phyloP scores from a whole-genome alignment of 2,329 filamentous ascomycete species.

The Cytospora piceae region DNA sequence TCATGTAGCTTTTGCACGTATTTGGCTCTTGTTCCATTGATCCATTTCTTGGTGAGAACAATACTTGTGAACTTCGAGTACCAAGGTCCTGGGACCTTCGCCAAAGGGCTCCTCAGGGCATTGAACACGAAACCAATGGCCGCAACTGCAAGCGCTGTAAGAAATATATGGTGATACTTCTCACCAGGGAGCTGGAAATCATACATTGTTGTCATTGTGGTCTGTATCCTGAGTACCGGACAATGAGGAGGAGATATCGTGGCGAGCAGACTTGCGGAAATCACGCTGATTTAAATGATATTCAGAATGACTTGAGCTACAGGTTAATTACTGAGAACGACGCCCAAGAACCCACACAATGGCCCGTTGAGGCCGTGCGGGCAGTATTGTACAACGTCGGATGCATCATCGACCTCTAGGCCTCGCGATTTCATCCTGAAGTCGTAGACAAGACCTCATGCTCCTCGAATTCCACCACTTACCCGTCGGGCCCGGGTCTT shows the following conservation, averaged over 20 bases:
- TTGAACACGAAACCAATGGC: slow-evolving; percentile 10
- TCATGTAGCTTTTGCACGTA: slow-evolving; percentile 36
- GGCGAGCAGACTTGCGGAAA: too few species aligned
- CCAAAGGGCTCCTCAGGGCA: slow-evolving; percentile 13
- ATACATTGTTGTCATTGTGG: slow-evolving; percentile 9
- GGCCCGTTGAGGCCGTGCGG: too few species aligned
- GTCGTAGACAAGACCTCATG: too few species aligned
- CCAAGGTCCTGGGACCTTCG: slow-evolving; percentile 35
- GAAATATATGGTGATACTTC: not conserved
- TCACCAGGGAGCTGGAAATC: not conserved
- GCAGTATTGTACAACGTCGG: too few species aligned
- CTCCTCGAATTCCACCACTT: too few species aligned
- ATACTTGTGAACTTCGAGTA: slow-evolving; percentile 34
- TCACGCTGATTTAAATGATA: too few species aligned
- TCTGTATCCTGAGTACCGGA: not conserved
- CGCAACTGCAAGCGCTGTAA: slow-evolving; percentile 10
- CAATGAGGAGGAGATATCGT: not conserved
- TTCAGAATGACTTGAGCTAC: too few species aligned
- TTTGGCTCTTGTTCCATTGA: slow-evolving; percentile 30
- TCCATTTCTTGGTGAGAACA: slow-evolving; percentile 28
- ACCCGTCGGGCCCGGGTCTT: too few species aligned
- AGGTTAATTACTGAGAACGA: too few species aligned
- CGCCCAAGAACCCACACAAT: too few species aligned
- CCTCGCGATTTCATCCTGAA: too few species aligned
- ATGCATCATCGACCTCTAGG: too few species aligned